These are phyloP conservation scores for Vitis hybrid DNA, from an alignment of 177 flowering plant species.

Conservation along the genomic window DNA sequence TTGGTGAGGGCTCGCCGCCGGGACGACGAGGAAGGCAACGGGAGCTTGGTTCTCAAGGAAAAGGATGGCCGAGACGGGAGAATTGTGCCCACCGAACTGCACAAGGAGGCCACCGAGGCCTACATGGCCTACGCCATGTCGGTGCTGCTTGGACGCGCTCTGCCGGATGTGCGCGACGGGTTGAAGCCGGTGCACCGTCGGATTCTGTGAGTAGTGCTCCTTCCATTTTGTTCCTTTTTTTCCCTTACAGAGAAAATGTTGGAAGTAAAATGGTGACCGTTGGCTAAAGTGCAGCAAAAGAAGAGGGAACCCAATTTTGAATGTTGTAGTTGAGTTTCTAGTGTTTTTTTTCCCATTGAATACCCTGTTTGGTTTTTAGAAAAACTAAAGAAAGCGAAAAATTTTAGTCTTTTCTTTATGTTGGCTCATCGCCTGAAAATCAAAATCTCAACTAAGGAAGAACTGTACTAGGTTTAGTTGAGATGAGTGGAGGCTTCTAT, in stretches of 20 bases:
- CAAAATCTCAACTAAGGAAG: too few relatives aligned
- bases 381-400: too few relatives aligned
- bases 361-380: too few relatives aligned
- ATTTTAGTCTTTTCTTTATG: too few relatives aligned
- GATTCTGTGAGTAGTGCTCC: conserved; percentile 57
- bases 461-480: too few relatives aligned
- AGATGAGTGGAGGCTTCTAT: too few relatives aligned
- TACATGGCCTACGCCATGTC: conserved; percentile 94
- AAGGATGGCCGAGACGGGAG: conserved; percentile 39
- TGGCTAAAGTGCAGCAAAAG: too few relatives aligned
- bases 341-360: too few relatives aligned
- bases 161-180: conserved; percentile 95
- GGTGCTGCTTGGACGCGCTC: conserved; percentile 84
- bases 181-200: conserved; percentile 94
- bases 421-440: too few relatives aligned
- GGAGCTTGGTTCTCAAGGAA: conserved; percentile 39
- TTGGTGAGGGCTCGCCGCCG: conserved; percentile 34
- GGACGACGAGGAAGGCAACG: conserved; percentile 40
- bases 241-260: background rate
- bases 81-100: conserved; percentile 64
- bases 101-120: conserved; percentile 90
- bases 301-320: too few relatives aligned
- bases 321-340: background rate
- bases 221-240: background rate
- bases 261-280: too few relatives aligned